Evolutionary conservation across 1,284 basidiomycete genomes (phyloP).

Genomic region (Cutaneotrichosporon spelunceum): DNA sequence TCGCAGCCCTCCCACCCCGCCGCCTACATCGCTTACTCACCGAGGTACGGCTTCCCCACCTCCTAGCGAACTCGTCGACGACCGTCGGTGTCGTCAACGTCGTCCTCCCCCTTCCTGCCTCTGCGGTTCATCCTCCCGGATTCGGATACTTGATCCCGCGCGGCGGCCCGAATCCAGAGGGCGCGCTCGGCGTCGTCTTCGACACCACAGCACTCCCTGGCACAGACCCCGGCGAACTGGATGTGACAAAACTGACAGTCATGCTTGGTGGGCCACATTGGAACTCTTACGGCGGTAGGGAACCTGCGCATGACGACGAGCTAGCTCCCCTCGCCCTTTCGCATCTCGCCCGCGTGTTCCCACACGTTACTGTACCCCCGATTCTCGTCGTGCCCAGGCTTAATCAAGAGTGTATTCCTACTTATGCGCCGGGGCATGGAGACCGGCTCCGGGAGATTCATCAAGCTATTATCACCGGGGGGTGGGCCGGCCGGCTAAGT

Average conservation of each 20-base stretch:
- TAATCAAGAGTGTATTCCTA: constrained; percentile 77
- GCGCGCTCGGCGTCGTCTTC: constrained; percentile 77
- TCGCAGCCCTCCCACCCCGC: constrained; percentile 33
- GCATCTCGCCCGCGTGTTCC: constrained; percentile 58
- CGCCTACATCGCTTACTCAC: constrained; percentile 34
- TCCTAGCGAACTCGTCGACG: constrained; percentile 45
- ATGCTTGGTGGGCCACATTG: constrained; percentile 86
- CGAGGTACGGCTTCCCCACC: constrained; percentile 56
- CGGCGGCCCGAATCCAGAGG: constrained; percentile 42
- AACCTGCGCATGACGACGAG: constrained; percentile 23
- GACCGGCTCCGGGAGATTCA: constrained; percentile 65
- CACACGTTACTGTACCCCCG: constrained; percentile 44
- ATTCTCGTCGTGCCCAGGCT: constrained; percentile 59
- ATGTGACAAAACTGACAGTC: constrained; percentile 69
- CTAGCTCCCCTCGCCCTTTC: constrained; percentile 49
- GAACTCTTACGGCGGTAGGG: constrained; percentile 41
- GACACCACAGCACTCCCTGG: constrained; percentile 70
- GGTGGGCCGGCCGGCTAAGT: constrained; percentile 63
- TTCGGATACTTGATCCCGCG: constrained; percentile 95
- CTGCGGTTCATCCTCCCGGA: constrained; percentile 64
- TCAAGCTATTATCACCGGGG: constrained; percentile 52
- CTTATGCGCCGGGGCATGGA: constrained; percentile 69
- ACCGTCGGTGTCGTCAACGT: constrained; percentile 69
- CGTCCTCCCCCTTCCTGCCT: constrained; percentile 58
- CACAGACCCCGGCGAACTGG: constrained; percentile 54